phyloP scores from a whole-genome alignment of 2,329 filamentous ascomycete genomes.

The Tolypocladium tundrense region DNA sequence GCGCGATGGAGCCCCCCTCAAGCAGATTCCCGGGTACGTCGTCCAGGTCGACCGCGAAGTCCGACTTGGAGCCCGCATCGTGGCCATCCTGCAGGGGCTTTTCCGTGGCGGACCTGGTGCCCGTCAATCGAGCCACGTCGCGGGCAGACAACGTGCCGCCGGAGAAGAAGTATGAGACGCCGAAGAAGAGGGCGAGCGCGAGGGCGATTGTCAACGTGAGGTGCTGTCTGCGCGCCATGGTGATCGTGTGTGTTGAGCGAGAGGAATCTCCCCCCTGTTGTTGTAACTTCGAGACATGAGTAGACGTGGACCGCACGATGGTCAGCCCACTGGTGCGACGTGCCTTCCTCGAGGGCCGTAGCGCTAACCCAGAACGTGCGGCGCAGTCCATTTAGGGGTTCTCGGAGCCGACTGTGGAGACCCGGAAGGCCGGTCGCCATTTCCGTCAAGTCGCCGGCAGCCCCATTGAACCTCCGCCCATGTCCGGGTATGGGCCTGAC shows the following conservation, averaged over 20 bases:
- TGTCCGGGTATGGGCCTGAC: too few species aligned
- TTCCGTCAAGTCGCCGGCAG: neutral
- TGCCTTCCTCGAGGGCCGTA: neutral
- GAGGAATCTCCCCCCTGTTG: neutral
- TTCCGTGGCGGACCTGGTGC: constrained; percentile 6
- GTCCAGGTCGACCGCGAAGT: constrained; percentile 28
- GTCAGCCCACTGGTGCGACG: neutral
- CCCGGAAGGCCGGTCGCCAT: neutral
- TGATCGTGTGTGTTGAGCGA: neutral
- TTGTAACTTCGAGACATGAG: neutral
- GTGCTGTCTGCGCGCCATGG: constrained; percentile 44
- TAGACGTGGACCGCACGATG: neutral
- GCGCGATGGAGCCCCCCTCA: constrained; percentile 62
- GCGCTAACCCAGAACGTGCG: neutral
- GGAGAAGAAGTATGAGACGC: constrained; percentile 50
- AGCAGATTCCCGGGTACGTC: constrained; percentile 40
- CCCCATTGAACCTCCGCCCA: neutral
- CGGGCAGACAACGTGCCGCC: constrained; percentile 16
- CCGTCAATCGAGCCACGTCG: constrained; percentile 7
- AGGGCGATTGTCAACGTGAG: constrained; percentile 43
- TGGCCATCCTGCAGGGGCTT: constrained; percentile 11
- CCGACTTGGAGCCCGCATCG: constrained; percentile 11
- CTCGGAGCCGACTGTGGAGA: neutral
- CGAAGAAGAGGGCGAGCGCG: constrained; percentile 43
- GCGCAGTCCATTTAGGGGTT: neutral